Conservation (phyloP, 768 basidiomycete genomes). For the Auricularia sp. region DNA sequence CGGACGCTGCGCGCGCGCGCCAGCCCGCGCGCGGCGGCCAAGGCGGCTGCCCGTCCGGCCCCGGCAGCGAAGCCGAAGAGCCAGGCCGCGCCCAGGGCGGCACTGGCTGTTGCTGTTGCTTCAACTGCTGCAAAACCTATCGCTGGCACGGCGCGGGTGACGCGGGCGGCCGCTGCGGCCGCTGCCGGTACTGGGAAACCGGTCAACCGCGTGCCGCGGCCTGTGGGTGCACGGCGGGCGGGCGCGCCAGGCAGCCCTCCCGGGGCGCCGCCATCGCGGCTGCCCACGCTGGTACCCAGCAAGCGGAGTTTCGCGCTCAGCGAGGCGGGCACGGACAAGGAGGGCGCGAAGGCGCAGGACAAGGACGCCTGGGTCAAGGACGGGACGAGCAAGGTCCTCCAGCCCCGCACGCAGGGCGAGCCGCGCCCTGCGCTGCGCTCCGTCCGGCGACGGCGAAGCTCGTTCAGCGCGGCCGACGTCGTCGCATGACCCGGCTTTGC, state of each 20-base stretch:
- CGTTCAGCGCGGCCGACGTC: constrained; percentile 80
- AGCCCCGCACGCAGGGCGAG: constrained; percentile 55
- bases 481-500: constrained; percentile 38
- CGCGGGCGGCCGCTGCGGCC: constrained; percentile 50
- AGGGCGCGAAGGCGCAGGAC: constrained; percentile 41
- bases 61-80: neutral
- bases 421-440: constrained; percentile 65
- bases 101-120: constrained; percentile 18
- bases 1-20: neutral
- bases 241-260: constrained; percentile 36
- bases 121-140: neutral
- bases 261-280: constrained; percentile 61
- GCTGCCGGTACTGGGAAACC: constrained; percentile 34
- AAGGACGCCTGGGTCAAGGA: constrained; percentile 31
- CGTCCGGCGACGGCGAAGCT: constrained; percentile 69
- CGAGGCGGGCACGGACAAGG: constrained; percentile 5
- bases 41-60: neutral
- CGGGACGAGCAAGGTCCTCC: constrained; percentile 24
- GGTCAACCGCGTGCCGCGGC: constrained; percentile 17
- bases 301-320: constrained; percentile 31
- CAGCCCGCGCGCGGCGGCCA: neutral
- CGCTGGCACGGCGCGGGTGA: constrained; percentile 51
- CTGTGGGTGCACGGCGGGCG: constrained; percentile 25
- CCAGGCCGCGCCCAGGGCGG: constrained; percentile 44
- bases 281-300: constrained; percentile 58